These are phyloP conservation scores for Solanum hybrid DNA, from an alignment of 305 asterid genomes.

Conservation along the genomic window DNA sequence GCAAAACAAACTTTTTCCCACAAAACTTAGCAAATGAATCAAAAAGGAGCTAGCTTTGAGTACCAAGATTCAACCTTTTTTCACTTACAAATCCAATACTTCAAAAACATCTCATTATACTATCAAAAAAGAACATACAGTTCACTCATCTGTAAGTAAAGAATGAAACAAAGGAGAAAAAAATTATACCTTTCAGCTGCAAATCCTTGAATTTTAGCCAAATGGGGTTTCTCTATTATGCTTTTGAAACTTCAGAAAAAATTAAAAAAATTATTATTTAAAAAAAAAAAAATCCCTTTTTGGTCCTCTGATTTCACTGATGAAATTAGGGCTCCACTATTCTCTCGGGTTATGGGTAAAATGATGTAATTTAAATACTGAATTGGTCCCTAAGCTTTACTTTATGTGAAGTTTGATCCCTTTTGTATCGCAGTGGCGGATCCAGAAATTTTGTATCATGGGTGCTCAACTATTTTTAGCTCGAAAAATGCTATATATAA, in stretches of 20 bases:
- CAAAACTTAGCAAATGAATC: neutral
- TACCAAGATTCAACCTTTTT: neutral
- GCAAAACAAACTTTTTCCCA: neutral
- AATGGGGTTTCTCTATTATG: neutral
- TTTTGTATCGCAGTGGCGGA: no score
- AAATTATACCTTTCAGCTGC: neutral
- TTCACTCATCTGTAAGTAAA: neutral
- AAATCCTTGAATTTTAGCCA: neutral
- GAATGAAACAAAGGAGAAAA: neutral
- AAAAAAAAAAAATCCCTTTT: neutral
- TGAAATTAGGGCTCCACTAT: neutral
- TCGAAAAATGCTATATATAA: no score
- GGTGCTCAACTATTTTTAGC: no score
- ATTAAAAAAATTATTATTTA: fast-evolving
- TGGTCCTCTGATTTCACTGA: neutral
- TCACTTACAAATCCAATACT: neutral
- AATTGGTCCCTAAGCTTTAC: neutral
- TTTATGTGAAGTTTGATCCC: neutral
- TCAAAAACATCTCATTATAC: neutral
- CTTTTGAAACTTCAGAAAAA: neutral
- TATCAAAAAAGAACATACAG: neutral
- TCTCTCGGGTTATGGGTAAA: neutral
- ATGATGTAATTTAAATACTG: neutral
- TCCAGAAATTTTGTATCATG: no score
- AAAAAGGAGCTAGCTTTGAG: neutral